Conservation (phyloP, 345 rosid genomes). For the Ailanthus altissimus region DNA sequence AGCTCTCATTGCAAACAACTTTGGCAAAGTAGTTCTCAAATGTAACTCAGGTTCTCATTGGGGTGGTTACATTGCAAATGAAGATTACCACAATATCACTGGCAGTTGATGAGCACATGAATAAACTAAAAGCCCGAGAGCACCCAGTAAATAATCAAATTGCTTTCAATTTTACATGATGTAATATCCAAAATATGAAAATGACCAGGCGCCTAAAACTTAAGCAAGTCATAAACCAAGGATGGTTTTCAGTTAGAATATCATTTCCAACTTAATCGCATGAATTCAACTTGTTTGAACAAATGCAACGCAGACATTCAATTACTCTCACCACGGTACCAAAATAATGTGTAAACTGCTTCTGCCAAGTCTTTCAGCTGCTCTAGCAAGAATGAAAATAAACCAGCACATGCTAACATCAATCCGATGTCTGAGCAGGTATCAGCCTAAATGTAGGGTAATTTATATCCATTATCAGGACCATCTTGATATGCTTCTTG, state of each 20-base stretch:
- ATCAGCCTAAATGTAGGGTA: neutral
- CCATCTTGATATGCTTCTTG: neutral
- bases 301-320: conserved; percentile 3
- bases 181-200: conserved; percentile 6
- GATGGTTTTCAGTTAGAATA: conserved; percentile 14
- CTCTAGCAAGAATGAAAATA: neutral
- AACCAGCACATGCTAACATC: neutral
- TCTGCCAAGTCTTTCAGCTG: conserved; percentile 2
- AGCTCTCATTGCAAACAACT: too few relatives aligned
- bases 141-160: neutral
- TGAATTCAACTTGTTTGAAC: conserved; percentile 13
- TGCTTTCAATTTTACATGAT: conserved; percentile 12
- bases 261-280: conserved; percentile 11
- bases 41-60: neutral
- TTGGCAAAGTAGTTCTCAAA: neutral
- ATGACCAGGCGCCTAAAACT: neutral
- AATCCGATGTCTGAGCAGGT: neutral
- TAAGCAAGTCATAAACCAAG: neutral
- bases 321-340: conserved; percentile 17
- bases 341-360: conserved; percentile 9
- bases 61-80: neutral
- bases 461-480: neutral
- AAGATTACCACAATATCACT: neutral
- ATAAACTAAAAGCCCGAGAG: neutral
- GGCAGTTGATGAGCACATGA: neutral